Percentiles rank a stretch among this genome's conserved stretches.
These are phyloP conservation scores for Malus domestica DNA, from an alignment of 306 rosid species.

Conservation along the genomic window DNA sequence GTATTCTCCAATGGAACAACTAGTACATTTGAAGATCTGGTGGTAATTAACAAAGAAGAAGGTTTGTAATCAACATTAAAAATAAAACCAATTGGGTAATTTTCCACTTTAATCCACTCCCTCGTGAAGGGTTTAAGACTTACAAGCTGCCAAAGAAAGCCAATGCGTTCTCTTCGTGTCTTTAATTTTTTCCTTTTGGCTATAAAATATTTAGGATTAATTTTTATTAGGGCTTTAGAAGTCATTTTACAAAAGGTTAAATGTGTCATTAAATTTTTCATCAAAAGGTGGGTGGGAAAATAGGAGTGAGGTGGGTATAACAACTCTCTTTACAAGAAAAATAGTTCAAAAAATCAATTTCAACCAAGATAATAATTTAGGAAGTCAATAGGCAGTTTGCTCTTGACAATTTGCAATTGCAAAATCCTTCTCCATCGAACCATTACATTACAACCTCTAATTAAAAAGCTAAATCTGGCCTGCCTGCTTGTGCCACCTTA, in stretches of 20 bases:
- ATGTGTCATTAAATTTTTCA: too few relatives aligned
- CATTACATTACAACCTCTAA: neutral
- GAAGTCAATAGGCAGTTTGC: too few relatives aligned
- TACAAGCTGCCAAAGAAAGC: constrained; percentile 44
- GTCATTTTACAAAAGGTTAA: too few relatives aligned
- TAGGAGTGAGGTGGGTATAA: too few relatives aligned
- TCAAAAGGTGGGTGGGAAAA: too few relatives aligned
- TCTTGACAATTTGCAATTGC: neutral
- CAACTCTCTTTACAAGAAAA: too few relatives aligned
- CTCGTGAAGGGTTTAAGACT: constrained; percentile 8
- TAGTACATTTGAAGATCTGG: constrained; percentile 63
- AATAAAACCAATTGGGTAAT: neutral
- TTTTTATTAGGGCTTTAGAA: too few relatives aligned
- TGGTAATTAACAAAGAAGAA: constrained; percentile 14
- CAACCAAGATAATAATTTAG: too few relatives aligned
- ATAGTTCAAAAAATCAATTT: too few relatives aligned
- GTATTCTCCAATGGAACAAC: constrained; percentile 46
- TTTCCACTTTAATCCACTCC: constrained; percentile 1
- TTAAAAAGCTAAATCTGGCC: neutral
- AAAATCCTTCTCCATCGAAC: neutral
- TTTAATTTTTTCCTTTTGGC: too few relatives aligned
- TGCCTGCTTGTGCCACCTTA: neutral
- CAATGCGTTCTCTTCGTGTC: too few relatives aligned
- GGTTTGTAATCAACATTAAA: neutral
- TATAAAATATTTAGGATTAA: too few relatives aligned